Conservation (phyloP, 2,329 filamentous ascomycete genomes). For the Blumeria graminis region DNA sequence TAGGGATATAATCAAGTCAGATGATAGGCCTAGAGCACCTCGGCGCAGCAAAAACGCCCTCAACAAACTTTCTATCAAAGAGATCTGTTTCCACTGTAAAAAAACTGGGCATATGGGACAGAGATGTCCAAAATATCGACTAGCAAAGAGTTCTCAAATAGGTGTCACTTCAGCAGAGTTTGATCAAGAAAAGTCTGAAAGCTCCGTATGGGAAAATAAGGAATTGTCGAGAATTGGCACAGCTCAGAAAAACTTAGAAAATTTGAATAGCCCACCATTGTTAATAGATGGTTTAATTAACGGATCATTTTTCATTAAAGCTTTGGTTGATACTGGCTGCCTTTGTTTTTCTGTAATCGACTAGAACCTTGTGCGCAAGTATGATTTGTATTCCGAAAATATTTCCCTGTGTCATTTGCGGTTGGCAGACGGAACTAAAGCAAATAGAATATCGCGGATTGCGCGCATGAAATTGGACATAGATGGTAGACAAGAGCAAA, state of each 20-base stretch:
- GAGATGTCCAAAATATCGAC: not conserved
- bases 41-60: not conserved
- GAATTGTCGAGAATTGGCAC: no score
- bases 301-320: not conserved
- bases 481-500: not conserved
- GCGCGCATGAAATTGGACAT: not conserved
- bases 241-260: not conserved
- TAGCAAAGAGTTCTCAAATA: not conserved
- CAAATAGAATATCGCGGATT: not conserved
- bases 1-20: not conserved
- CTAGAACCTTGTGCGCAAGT: not conserved
- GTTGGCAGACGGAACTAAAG: not conserved
- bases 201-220: not conserved
- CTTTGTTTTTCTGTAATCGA: slow-evolving; percentile 1
- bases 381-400: not conserved
- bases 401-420: not conserved
- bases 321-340: not conserved
- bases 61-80: not conserved
- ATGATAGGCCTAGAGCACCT: not conserved
- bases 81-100: not conserved
- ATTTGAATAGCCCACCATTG: not conserved
- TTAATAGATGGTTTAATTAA: not conserved
- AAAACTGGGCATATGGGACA: not conserved
- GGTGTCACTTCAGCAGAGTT: not conserved
- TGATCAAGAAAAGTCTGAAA: not conserved